A percentile compares a stretch with the other conserved stretches of the same genome.
Conservation (phyloP, 352 stramenopile genomes). For the Phytophthora cajani region DNA sequence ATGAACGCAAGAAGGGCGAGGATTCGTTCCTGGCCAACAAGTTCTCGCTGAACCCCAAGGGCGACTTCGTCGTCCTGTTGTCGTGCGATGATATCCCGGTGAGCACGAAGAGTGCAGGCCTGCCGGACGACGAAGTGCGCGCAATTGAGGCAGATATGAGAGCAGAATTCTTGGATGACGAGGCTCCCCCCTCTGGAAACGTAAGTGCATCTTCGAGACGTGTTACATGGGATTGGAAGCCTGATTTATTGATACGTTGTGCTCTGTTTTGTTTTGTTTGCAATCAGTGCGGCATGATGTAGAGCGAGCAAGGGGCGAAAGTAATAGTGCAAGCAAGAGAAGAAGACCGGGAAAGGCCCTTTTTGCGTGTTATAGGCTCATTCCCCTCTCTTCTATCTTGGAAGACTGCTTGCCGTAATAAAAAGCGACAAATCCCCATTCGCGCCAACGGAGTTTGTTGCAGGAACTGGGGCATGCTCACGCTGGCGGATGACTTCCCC, state of each 20-base stretch:
- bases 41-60: conserved; percentile 74
- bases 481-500: not conserved
- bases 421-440: conserved; percentile 20
- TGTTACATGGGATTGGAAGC: not conserved
- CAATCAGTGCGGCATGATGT: conserved; percentile 42
- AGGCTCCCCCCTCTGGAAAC: conserved; percentile 53
- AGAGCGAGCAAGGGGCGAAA: conserved; percentile 18
- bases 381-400: conserved; percentile 20
- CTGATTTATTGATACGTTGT: conserved; percentile 14
- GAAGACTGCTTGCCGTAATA: conserved; percentile 37
- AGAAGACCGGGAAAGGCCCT: conserved; percentile 14
- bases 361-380: conserved; percentile 20
- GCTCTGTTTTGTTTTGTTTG: conserved; percentile 17
- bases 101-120: conserved; percentile 66
- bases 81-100: conserved; percentile 74
- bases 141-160: conserved; percentile 62
- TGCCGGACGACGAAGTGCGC: conserved; percentile 67
- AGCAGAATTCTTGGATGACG: conserved; percentile 61
- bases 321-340: conserved; percentile 27
- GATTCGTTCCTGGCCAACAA: conserved; percentile 84
- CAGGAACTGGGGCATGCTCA: not conserved
- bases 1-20: conserved; percentile 74
- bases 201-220: conserved; percentile 32
- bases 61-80: conserved; percentile 72
- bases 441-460: not conserved